Evolutionary conservation across 225 moss, liverwort and hornwort species (phyloP).

Genomic region (Physcomitrellopsis africana): DNA sequence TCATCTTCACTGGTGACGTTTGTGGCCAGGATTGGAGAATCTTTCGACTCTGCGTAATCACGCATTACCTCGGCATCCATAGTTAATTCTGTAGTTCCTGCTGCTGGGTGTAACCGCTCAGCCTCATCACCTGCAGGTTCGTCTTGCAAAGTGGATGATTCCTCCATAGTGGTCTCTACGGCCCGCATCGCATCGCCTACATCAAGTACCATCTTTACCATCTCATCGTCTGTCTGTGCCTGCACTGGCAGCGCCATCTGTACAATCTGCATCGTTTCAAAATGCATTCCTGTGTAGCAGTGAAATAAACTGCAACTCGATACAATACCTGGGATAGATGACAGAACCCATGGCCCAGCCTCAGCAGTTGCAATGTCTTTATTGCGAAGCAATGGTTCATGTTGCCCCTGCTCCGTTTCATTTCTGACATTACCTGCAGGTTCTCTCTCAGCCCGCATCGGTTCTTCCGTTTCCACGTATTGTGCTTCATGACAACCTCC

Average conservation of each 20-base stretch:
- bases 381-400: background rate
- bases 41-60: background rate
- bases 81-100: background rate
- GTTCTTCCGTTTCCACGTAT: slow-evolving; percentile 1
- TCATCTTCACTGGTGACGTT: background rate
- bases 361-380: background rate
- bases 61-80: background rate
- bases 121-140: background rate
- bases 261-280: slow-evolving; percentile 8
- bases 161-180: background rate
- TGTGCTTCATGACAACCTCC: background rate
- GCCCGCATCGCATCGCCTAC: background rate
- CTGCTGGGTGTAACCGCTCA: background rate
- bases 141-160: background rate
- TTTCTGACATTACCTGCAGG: background rate
- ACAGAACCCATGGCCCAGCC: background rate
- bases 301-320: background rate
- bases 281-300: background rate
- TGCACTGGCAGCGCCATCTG: background rate
- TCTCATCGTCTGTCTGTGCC: slow-evolving; percentile 21
- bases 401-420: background rate
- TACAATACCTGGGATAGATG: no score
- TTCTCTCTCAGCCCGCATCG: background rate
- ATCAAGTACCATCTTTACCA: slow-evolving; percentile 17
- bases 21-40: background rate